Percentiles rank a stretch among this genome's conserved stretches.
phyloP scores from a whole-genome alignment of 495 filamentous ascomycete genomes.

The Geoglossum glabrum region DNA sequence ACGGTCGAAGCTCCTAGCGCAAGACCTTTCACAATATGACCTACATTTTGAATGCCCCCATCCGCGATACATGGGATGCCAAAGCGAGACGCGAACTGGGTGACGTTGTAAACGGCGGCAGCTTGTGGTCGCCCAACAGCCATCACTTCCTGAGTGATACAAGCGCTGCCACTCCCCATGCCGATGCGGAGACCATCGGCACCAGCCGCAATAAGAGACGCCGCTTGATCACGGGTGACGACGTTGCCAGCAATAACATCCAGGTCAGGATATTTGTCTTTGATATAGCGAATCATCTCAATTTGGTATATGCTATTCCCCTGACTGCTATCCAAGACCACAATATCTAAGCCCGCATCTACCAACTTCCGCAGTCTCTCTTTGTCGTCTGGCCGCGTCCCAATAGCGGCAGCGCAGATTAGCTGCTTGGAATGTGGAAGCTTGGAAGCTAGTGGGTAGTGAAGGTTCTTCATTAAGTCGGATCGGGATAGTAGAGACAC shows the following conservation, averaged over 20 bases:
- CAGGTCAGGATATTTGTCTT: constrained; percentile 60
- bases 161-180: constrained; percentile 95
- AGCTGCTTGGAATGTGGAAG: constrained; percentile 94
- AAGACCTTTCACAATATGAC: constrained; percentile 96
- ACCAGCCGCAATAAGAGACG: constrained; percentile 76
- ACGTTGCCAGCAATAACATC: constrained; percentile 98
- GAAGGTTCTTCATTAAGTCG: constrained; percentile 95
- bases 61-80: constrained; percentile 97
- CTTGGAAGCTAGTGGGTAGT: constrained; percentile 94
- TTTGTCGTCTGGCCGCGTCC: constrained; percentile 86
- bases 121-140: constrained; percentile 92
- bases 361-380: constrained; percentile 65
- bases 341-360: constrained; percentile 89
- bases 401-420: constrained; percentile 85
- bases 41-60: constrained; percentile 93
- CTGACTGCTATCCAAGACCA: constrained; percentile 86
- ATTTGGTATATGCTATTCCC: constrained; percentile 95
- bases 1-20: constrained; percentile 85
- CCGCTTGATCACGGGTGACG: constrained; percentile 88
- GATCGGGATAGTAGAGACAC: constrained; percentile 90
- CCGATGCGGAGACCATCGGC: constrained; percentile 94
- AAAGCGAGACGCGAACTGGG: constrained; percentile 72
- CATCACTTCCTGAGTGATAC: constrained; percentile 99
- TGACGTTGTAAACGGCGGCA: constrained; percentile 72
- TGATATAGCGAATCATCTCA: constrained; percentile 91